Conservation (phyloP, 257 asterid species). For the Fraxinus pennsylvanica region DNA sequence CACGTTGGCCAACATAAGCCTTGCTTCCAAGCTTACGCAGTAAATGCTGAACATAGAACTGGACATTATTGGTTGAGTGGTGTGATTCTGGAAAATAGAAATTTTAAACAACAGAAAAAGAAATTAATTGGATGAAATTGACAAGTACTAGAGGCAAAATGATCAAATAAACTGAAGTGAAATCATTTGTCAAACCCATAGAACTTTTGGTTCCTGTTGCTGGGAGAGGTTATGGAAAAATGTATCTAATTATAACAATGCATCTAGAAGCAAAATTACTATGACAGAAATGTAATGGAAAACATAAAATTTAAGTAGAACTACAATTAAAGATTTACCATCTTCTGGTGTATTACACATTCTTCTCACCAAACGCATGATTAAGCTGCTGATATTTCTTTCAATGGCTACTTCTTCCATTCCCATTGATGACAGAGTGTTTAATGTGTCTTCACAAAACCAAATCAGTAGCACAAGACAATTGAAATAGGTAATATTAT, state of each 20-base stretch:
- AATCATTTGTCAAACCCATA: constrained; percentile 15
- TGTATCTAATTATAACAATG: constrained; percentile 3
- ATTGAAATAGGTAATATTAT: constrained; percentile 10
- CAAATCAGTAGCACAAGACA: constrained; percentile 17
- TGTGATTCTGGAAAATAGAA: constrained; percentile 41
- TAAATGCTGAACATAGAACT: constrained; percentile 73
- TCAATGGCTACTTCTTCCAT: constrained; percentile 49
- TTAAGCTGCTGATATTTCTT: constrained; percentile 69
- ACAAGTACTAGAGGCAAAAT: constrained; percentile 9
- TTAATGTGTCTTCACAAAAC: constrained; percentile 60
- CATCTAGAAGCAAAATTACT: neutral
- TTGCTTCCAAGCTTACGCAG: constrained; percentile 83
- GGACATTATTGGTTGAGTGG: constrained; percentile 37
- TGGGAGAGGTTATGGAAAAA: neutral
- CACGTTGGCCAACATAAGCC: constrained; percentile 76
- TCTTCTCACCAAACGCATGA: constrained; percentile 63
- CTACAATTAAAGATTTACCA: constrained; percentile 48
- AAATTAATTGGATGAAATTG: constrained; percentile 3
- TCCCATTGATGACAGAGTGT: constrained; percentile 43
- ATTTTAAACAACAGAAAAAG: constrained; percentile 13
- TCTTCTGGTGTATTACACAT: constrained; percentile 59
- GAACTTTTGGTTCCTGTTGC: neutral
- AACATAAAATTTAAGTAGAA: constrained; percentile 13
- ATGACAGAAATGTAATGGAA: neutral
- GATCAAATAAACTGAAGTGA: constrained; percentile 2